Conservation (phyloP, 2,329 filamentous ascomycete genomes). For the Trichophyton equinum region DNA sequence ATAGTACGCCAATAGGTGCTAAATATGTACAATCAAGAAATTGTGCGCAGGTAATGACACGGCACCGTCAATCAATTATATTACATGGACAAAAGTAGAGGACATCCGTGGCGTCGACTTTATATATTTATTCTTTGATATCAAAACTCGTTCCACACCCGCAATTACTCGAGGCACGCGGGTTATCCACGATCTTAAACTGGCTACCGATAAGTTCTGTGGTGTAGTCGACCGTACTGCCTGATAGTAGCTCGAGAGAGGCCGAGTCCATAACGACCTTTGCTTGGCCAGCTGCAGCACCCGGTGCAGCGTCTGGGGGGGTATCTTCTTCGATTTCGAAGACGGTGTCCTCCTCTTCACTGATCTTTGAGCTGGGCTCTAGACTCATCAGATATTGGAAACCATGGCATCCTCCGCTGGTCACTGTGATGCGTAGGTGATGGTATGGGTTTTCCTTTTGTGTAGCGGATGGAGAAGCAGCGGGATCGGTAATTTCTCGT, state of each 20-base stretch:
- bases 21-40: neutral
- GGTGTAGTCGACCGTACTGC: constrained; percentile 91
- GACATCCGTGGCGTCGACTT: neutral
- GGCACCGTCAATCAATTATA: neutral
- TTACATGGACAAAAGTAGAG: neutral
- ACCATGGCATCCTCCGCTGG: constrained; percentile 89
- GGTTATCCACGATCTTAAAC: constrained; percentile 94
- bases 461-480: constrained; percentile 35
- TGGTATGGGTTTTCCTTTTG: constrained; percentile 55
- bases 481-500: constrained; percentile 51
- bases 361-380: constrained; percentile 44
- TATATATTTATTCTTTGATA: constrained; percentile 35
- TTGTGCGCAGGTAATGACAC: neutral
- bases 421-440: constrained; percentile 81
- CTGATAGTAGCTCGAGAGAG: constrained; percentile 76
- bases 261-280: constrained; percentile 81
- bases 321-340: constrained; percentile 52
- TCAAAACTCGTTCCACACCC: constrained; percentile 97
- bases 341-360: constrained; percentile 70
- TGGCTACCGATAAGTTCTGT: constrained; percentile 90
- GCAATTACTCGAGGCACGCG: constrained; percentile 81
- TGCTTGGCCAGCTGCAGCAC: constrained; percentile 41
- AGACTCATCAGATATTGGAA: constrained; percentile 96
- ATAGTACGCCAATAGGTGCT: neutral
- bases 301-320: constrained; percentile 13